phyloP scores from a whole-genome alignment of 2,329 filamentous ascomycete genomes.

The Phyllosticta ampelicida region DNA sequence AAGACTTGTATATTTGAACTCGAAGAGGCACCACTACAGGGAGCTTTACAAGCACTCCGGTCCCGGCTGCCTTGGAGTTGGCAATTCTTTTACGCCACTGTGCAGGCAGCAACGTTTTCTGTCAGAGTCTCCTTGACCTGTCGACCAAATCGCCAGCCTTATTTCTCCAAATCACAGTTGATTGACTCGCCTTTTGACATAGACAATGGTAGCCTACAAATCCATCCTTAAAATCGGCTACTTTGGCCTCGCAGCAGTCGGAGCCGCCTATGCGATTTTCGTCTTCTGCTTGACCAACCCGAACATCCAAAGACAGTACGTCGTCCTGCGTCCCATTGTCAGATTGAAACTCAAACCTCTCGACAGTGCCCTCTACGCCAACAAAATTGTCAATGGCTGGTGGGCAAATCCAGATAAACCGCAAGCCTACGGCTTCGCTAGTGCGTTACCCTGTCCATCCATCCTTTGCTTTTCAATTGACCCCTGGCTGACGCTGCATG shows the following conservation, averaged over 20 bases:
- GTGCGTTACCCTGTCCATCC: slow-evolving; percentile 32
- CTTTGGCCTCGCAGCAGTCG: slow-evolving; percentile 36
- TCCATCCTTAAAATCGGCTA: slow-evolving; percentile 26
- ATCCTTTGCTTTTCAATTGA: too few relatives aligned
- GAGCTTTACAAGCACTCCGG: too few relatives aligned
- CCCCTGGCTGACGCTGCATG: slow-evolving; percentile 5
- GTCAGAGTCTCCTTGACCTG: background rate
- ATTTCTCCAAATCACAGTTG: background rate
- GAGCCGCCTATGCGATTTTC: slow-evolving; percentile 56
- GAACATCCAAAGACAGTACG: slow-evolving; percentile 70
- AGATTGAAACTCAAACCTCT: background rate
- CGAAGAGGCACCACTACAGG: too few relatives aligned
- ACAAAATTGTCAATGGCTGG: slow-evolving; percentile 62
- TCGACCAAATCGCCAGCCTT: too few relatives aligned
- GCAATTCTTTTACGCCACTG: too few relatives aligned
- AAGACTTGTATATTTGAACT: too few relatives aligned
- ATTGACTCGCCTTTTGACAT: background rate
- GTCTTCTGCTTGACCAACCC: slow-evolving; percentile 57
- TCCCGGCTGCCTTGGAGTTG: too few relatives aligned
- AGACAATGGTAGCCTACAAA: slow-evolving; percentile 19
- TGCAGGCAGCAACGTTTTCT: slow-evolving; percentile 2
- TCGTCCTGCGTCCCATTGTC: slow-evolving; percentile 6
- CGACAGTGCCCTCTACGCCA: slow-evolving; percentile 68
- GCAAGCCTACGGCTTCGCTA: slow-evolving; percentile 76
- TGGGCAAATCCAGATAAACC: slow-evolving; percentile 66